phyloP scores from a whole-genome alignment of 192 early-diverging fungal genomes.

The Podila minutissima region DNA sequence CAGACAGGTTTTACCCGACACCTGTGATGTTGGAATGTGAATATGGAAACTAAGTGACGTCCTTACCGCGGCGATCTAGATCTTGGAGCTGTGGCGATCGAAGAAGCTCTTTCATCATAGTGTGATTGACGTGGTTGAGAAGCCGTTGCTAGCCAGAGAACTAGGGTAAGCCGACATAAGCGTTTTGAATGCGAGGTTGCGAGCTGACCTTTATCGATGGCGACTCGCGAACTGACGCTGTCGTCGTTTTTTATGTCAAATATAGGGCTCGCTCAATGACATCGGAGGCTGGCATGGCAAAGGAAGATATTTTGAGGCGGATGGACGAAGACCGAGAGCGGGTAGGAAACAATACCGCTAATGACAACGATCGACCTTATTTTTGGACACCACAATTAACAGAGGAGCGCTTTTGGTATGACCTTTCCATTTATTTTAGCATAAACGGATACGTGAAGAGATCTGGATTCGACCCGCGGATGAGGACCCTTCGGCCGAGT shows the following conservation, averaged over 20 bases:
- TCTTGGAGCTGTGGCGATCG: slow-evolving; percentile 27
- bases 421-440: slow-evolving; percentile 18
- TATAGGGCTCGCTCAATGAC: slow-evolving; percentile 12
- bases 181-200: too few species aligned
- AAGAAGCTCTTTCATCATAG: slow-evolving; percentile 12
- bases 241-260: neutral
- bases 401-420: neutral
- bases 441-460: slow-evolving; percentile 65
- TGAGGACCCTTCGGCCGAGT: slow-evolving; percentile 53
- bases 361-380: neutral
- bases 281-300: slow-evolving; percentile 48
- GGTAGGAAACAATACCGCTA: slow-evolving; percentile 11
- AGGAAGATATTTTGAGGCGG: slow-evolving; percentile 61
- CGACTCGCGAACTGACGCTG: too few species aligned
- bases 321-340: slow-evolving; percentile 70
- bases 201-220: too few species aligned
- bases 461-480: slow-evolving; percentile 63
- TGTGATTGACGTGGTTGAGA: slow-evolving; percentile 52
- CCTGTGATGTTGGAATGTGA: too few species aligned
- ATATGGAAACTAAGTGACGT: slow-evolving; percentile 9
- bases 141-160: slow-evolving; percentile 46
- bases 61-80: slow-evolving; percentile 3
- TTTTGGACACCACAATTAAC: neutral
- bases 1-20: neutral
- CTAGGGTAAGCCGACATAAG: slow-evolving; percentile 36